Conservation (phyloP, 1,139 yeast species). For the Saccharomyces hybrid region DNA sequence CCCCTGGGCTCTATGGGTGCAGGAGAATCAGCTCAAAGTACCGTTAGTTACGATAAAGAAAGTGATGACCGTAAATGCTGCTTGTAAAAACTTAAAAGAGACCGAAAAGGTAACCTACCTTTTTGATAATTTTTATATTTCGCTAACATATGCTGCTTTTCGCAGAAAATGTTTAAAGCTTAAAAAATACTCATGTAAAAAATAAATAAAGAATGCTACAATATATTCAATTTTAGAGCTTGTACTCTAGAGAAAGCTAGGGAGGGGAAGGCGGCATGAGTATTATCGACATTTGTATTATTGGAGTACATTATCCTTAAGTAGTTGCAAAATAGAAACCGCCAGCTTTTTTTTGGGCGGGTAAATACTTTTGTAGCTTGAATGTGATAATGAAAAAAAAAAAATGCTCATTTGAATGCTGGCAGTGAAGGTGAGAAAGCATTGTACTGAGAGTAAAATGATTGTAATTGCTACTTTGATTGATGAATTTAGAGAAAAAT, state of each 20-base stretch:
- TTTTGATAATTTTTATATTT: not conserved
- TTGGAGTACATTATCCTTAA: not conserved
- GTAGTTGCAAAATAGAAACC: not conserved
- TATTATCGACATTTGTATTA: not conserved
- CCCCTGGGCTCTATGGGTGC: slow-evolving; percentile 32
- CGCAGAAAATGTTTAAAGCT: not conserved
- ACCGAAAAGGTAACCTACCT: too few relatives aligned
- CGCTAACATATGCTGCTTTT: not conserved
- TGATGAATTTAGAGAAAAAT: not conserved
- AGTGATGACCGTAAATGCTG: slow-evolving; percentile 29
- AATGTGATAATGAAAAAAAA: not conserved
- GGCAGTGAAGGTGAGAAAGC: not conserved
- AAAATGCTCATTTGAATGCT: not conserved
- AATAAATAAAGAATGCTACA: not conserved
- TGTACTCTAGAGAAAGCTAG: not conserved
- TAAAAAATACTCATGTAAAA: not conserved
- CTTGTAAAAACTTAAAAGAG: slow-evolving; percentile 12
- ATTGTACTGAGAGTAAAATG: not conserved
- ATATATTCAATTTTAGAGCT: not conserved
- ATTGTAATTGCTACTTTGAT: not conserved
- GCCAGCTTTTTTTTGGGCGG: not conserved
- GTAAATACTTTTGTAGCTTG: not conserved
- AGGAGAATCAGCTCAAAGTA: slow-evolving; percentile 15
- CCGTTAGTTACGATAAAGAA: slow-evolving; percentile 20
- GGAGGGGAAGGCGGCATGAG: not conserved